A percentile compares a stretch with the other conserved stretches of the same genome.
Evolutionary conservation across 495 filamentous ascomycete genomes (phyloP).

Genomic region (Penicillium bialowiezense): DNA sequence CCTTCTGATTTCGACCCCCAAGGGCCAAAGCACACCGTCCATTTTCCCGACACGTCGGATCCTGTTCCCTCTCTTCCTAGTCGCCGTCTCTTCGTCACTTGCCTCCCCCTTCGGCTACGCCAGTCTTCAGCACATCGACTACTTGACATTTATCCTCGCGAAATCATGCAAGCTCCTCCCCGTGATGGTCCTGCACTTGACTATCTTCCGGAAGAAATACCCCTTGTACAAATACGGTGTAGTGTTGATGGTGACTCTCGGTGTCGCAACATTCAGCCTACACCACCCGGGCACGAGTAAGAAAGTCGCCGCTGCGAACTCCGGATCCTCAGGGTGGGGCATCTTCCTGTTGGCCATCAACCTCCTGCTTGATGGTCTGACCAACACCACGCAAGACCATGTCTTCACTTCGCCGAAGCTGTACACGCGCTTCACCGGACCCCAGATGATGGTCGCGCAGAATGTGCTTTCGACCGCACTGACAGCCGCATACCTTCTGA

Average conservation of each 20-base stretch:
- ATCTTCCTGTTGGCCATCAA: slow-evolving; percentile 86
- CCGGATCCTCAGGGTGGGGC: slow-evolving; percentile 68
- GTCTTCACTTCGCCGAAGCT: slow-evolving; percentile 64
- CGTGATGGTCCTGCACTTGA: slow-evolving; percentile 94
- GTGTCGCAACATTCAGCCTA: slow-evolving; percentile 93
- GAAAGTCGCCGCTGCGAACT: slow-evolving; percentile 55
- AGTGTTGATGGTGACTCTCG: slow-evolving; percentile 81
- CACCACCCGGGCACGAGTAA: slow-evolving; percentile 71
- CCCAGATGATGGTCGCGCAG: slow-evolving; percentile 99
- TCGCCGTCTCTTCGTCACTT: slow-evolving; percentile 82
- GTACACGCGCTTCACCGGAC: slow-evolving; percentile 76
- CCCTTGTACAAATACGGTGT: slow-evolving; percentile 97
- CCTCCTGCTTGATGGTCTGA: slow-evolving; percentile 90
- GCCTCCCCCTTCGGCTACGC: slow-evolving; percentile 95
- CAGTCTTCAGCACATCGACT: slow-evolving; percentile 90
- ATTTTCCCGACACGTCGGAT: slow-evolving; percentile 76
- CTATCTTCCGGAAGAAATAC: slow-evolving; percentile 84
- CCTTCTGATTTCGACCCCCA: slow-evolving; percentile 65
- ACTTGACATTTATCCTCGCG: slow-evolving; percentile 97
- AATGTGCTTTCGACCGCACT: slow-evolving; percentile 78
- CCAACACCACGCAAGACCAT: slow-evolving; percentile 94
- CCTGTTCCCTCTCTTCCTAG: slow-evolving; percentile 74
- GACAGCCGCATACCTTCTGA: slow-evolving; percentile 69
- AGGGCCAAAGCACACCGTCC: slow-evolving; percentile 49
- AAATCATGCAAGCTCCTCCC: slow-evolving; percentile 97